phyloP scores from a whole-genome alignment of 169 alveolate genomes.

The Babesia bigemina region DNA sequence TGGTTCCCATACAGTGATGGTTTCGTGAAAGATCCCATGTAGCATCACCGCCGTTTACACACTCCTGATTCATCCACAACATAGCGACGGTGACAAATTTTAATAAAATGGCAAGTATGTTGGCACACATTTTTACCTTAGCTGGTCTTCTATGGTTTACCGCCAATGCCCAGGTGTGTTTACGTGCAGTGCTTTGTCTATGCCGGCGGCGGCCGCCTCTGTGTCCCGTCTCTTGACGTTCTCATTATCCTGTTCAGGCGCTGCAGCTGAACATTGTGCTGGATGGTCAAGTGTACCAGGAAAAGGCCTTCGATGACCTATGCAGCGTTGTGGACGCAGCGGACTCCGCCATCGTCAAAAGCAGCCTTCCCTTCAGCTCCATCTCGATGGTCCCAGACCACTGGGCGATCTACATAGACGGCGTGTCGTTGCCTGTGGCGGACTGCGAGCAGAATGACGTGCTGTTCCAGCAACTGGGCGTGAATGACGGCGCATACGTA shows the following conservation, averaged over 20 bases:
- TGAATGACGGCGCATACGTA: constrained; percentile 32
- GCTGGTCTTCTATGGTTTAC: background rate
- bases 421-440: constrained; percentile 18
- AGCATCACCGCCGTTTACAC: no score
- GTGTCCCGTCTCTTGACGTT: background rate
- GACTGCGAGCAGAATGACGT: constrained; percentile 25
- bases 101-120: no score
- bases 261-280: constrained; percentile 36
- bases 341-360: constrained; percentile 34
- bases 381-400: constrained; percentile 34
- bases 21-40: no score
- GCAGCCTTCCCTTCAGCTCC: constrained; percentile 41
- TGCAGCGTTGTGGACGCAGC: constrained; percentile 38
- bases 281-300: constrained; percentile 36
- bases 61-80: no score
- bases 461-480: background rate
- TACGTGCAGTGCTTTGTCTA: background rate
- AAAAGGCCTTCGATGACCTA: constrained; percentile 13
- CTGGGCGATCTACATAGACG: constrained; percentile 32
- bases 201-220: background rate
- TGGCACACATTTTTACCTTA: background rate
- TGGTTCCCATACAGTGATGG: no score
- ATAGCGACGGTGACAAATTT: no score
- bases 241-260: background rate
- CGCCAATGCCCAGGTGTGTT: constrained; percentile 4